Percentiles rank a stretch among this genome's conserved stretches.
These are phyloP conservation scores for Dactylellina drechsleri DNA, from an alignment of 2,329 filamentous ascomycete species.

Conservation along the genomic window DNA sequence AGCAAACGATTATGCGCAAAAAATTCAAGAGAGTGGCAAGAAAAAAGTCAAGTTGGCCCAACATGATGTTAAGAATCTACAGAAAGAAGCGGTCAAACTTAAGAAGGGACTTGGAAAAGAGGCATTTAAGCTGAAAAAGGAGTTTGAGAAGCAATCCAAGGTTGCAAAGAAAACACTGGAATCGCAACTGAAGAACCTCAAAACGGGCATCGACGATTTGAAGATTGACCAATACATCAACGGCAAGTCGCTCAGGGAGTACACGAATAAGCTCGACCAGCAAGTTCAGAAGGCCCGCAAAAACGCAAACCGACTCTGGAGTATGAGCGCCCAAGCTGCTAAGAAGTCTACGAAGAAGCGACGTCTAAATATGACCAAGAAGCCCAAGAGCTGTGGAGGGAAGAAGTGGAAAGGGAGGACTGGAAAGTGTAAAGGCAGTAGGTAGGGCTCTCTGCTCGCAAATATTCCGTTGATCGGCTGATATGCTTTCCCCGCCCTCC, in stretches of 20 bases:
- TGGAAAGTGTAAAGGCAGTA: constrained; percentile 53
- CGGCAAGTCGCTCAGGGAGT: constrained; percentile 27
- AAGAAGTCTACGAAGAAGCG: constrained; percentile 40
- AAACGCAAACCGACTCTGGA: constrained; percentile 46
- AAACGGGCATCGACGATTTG: constrained; percentile 42
- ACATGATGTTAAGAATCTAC: constrained; percentile 36
- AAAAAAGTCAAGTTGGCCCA: constrained; percentile 37
- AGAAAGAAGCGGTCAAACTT: constrained; percentile 45
- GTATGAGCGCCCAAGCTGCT: constrained; percentile 14
- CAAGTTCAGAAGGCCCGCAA: constrained; percentile 45
- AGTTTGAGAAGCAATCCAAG: constrained; percentile 44
- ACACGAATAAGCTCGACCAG: constrained; percentile 28
- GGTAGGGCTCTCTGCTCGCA: constrained; percentile 44
- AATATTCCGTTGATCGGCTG: constrained; percentile 35
- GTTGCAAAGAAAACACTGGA: constrained; percentile 49
- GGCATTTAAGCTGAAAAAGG: constrained; percentile 37
- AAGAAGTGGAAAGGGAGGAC: constrained; percentile 50
- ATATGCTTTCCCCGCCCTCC: neutral
- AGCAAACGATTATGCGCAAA: constrained; percentile 57
- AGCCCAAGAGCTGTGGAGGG: constrained; percentile 4
- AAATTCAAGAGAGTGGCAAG: constrained; percentile 56
- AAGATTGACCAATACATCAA: constrained; percentile 47
- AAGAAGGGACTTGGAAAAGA: constrained; percentile 43
- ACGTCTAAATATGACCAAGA: constrained; percentile 17
- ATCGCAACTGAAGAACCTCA: constrained; percentile 42